Evolutionary conservation across 2,329 filamentous ascomycete species (phyloP).

Genomic region (Keithomyces neogunnii): DNA sequence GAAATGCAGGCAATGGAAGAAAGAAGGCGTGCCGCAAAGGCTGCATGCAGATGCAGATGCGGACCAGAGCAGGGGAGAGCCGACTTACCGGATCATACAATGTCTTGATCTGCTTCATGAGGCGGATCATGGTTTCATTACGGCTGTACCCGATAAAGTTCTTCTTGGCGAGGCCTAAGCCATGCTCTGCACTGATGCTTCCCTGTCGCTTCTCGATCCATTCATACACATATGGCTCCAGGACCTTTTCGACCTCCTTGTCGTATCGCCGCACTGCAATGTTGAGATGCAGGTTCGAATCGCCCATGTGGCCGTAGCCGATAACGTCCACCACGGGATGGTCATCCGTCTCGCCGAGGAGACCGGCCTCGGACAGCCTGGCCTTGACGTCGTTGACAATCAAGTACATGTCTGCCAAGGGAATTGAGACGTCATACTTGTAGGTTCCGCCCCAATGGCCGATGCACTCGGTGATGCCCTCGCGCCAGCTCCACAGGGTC

Average conservation of each 20-base stretch:
- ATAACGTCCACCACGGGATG: slow-evolving; percentile 82
- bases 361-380: slow-evolving; percentile 62
- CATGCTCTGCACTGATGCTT: slow-evolving; percentile 95
- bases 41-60: not conserved
- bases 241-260: slow-evolving; percentile 72
- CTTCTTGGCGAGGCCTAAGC: slow-evolving; percentile 90
- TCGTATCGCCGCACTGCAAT: slow-evolving; percentile 76
- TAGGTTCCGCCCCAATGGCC: slow-evolving; percentile 92
- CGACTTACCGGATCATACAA: slow-evolving; percentile 83
- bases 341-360: slow-evolving; percentile 67
- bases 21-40: not conserved
- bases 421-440: slow-evolving; percentile 97
- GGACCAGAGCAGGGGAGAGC: not conserved
- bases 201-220: slow-evolving; percentile 85
- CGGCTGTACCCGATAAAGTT: slow-evolving; percentile 90
- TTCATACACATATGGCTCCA: slow-evolving; percentile 96
- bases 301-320: slow-evolving; percentile 97
- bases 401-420: slow-evolving; percentile 75
- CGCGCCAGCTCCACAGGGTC: slow-evolving; percentile 83
- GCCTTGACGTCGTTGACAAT: slow-evolving; percentile 79
- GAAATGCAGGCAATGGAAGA: slow-evolving; percentile 5
- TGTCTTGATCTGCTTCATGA: slow-evolving; percentile 95
- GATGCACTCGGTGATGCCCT: slow-evolving; percentile 83
- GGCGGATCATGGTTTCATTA: slow-evolving; percentile 71
- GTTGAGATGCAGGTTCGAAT: slow-evolving; percentile 92